A percentile compares a stretch with the other conserved stretches of the same genome.
phyloP scores from a whole-genome alignment of 495 filamentous ascomycete species.

The Friedmanniomyces simplex region DNA sequence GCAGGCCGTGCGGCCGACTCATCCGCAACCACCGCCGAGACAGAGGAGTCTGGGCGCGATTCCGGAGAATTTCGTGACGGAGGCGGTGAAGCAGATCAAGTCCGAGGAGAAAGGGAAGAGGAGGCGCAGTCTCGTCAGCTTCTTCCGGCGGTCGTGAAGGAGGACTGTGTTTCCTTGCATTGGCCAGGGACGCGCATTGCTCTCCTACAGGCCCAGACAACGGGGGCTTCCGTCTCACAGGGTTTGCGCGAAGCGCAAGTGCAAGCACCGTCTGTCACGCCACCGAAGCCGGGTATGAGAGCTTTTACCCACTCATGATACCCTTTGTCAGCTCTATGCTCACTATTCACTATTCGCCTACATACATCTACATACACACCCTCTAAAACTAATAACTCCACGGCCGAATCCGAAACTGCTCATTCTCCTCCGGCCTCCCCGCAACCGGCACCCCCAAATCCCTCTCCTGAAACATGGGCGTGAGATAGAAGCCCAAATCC shows the following conservation, averaged over 20 bases:
- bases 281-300: too few relatives aligned
- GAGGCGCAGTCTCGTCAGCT: neutral
- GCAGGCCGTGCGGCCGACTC: too few relatives aligned
- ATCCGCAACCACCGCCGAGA: neutral
- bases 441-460: slow-evolving; percentile 12
- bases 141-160: neutral
- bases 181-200: too few relatives aligned
- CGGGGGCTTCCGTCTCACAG: too few relatives aligned
- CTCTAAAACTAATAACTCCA: slow-evolving; percentile 15
- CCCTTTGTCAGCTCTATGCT: too few relatives aligned
- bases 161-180: too few relatives aligned
- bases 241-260: too few relatives aligned
- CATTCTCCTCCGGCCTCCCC: slow-evolving; percentile 15
- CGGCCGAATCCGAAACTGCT: slow-evolving; percentile 14
- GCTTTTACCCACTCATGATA: too few relatives aligned
- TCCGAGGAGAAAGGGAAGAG: neutral
- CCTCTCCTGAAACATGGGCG: slow-evolving; percentile 18
- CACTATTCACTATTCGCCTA: too few relatives aligned
- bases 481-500: slow-evolving; percentile 12
- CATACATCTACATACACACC: too few relatives aligned
- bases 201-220: too few relatives aligned
- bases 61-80: slow-evolving; percentile 1
- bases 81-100: neutral
- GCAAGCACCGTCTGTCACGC: too few relatives aligned
- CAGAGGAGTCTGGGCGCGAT: neutral